These are phyloP conservation scores for Aegilops bicornis DNA, from an alignment of 176 grass and related monocot genomes.

Conservation along the genomic window DNA sequence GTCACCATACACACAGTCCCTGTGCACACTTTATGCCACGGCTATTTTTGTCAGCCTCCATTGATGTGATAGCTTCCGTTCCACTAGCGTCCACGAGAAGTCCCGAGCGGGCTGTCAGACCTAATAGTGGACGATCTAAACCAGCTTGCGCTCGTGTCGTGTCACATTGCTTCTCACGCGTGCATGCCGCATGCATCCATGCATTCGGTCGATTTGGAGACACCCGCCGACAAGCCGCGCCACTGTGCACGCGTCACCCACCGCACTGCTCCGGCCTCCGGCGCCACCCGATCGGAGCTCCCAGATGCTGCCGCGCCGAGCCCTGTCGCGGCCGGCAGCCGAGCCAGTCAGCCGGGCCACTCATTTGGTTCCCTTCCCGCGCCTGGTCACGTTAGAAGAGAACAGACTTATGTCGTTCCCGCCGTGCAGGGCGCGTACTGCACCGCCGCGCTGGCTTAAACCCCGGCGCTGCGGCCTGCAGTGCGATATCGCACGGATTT, in stretches of 20 bases:
- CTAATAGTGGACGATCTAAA: conserved; percentile 13
- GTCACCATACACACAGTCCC: not conserved
- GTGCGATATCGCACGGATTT: not conserved
- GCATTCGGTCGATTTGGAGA: not conserved
- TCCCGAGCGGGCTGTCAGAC: not conserved
- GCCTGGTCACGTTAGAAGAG: not conserved
- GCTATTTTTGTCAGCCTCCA: not conserved
- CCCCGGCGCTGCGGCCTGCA: not conserved
- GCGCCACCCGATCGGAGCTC: not conserved
- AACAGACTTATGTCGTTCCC: conserved; percentile 39
- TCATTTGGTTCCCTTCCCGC: not conserved
- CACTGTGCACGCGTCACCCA: not conserved
- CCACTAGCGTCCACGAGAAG: not conserved
- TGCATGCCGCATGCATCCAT: not conserved
- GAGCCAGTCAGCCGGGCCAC: not conserved
- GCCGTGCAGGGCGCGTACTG: not conserved
- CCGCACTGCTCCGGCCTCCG: not conserved
- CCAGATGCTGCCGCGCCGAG: not conserved
- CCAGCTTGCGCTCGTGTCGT: not conserved
- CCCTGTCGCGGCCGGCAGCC: too few relatives aligned
- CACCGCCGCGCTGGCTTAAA: not conserved
- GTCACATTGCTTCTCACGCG: not conserved
- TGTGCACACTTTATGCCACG: not conserved
- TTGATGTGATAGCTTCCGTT: conserved; percentile 3
- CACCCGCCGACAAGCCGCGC: not conserved